Conservation (phyloP, 140 eudicot genomes). For the Senecio squalidus region DNA sequence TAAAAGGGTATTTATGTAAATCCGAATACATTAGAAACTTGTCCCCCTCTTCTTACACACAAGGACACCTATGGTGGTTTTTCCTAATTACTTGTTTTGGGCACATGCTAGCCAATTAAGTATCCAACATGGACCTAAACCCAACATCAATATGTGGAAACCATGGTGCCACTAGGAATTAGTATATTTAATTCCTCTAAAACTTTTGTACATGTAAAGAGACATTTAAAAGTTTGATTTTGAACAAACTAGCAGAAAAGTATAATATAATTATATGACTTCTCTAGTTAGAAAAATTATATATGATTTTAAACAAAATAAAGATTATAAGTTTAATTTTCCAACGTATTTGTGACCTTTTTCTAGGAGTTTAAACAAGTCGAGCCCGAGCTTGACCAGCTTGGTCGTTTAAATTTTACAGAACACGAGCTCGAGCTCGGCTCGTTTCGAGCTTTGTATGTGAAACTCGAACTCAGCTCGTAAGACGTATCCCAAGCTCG, state of each 20-base stretch:
- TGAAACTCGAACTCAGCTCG: not conserved
- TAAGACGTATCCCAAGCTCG: too few species aligned
- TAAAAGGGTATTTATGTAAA: not conserved
- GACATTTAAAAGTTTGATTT: too few species aligned
- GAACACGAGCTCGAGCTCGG: not conserved
- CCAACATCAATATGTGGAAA: constrained; percentile 11
- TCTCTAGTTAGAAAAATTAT: too few species aligned
- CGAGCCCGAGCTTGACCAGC: not conserved
- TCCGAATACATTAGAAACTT: constrained; percentile 18
- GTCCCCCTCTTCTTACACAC: constrained; percentile 25
- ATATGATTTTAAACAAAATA: too few species aligned
- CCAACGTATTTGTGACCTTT: not conserved
- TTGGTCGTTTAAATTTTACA: not conserved
- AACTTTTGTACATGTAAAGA: not conserved
- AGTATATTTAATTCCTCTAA: not conserved
- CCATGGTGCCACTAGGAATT: constrained; percentile 12
- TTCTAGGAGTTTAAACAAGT: not conserved
- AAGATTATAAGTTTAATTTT: too few species aligned
- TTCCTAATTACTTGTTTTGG: constrained; percentile 28
- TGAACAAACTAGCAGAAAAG: constrained; percentile 1
- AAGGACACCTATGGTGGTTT: constrained; percentile 30
- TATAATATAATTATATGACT: too few species aligned
- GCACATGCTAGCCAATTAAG: constrained; percentile 32
- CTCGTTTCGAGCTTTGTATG: not conserved
- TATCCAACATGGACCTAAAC: constrained; percentile 26